Conservation (phyloP, 1,284 basidiomycete genomes). For the Neonothopanus nambi region DNA sequence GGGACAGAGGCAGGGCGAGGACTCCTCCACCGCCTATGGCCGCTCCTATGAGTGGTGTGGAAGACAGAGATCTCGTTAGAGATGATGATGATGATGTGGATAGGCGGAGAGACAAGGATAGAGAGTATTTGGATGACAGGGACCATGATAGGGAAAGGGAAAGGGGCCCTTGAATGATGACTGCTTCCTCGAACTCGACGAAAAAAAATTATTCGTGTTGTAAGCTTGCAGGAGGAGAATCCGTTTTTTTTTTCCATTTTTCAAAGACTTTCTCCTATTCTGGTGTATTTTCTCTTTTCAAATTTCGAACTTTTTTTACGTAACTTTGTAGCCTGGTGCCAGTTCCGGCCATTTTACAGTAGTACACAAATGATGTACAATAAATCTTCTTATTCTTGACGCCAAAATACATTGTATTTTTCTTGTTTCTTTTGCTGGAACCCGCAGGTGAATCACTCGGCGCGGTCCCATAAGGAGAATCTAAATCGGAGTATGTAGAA, state of each 20-base stretch:
- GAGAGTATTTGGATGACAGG: background rate
- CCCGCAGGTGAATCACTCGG: no score
- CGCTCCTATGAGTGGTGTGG: conserved; percentile 1
- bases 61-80: background rate
- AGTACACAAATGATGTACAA: no score
- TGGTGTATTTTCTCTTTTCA: background rate
- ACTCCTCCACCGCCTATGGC: conserved; percentile 15
- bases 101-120: background rate
- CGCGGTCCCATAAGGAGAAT: no score
- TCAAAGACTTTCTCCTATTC: background rate
- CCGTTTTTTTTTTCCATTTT: background rate
- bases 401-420: no score
- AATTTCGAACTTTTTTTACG: background rate
- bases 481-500: no score
- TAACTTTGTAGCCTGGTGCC: background rate
- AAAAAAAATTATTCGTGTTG: background rate
- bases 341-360: no score
- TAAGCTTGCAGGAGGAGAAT: background rate
- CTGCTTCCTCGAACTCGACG: background rate
- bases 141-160: background rate
- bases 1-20: conserved; percentile 32
- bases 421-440: no score
- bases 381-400: no score
- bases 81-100: background rate
- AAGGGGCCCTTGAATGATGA: background rate